Evolutionary conservation across 805 yeast genomes (phyloP).

Genomic region (Kuraishia capsulata): DNA sequence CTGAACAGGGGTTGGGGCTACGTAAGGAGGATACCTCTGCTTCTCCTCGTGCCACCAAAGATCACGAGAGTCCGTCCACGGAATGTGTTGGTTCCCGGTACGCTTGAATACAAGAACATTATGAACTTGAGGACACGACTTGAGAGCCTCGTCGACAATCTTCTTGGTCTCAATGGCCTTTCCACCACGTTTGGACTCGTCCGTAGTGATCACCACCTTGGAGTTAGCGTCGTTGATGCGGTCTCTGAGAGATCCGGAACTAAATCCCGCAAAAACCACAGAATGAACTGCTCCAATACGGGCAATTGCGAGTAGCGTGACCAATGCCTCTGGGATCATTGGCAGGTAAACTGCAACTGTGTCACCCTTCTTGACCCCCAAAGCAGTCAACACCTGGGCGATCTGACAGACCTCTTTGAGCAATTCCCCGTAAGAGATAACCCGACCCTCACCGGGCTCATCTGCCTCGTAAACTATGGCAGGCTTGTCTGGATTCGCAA

Average conservation of each 20-base stretch:
- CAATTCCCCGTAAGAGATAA: slow-evolving; percentile 62
- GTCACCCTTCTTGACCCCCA: slow-evolving; percentile 75
- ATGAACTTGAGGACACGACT: slow-evolving; percentile 53
- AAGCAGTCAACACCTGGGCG: slow-evolving; percentile 55
- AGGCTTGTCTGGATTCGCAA: slow-evolving; percentile 56
- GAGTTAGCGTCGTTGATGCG: slow-evolving; percentile 67
- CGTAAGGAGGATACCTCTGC: slow-evolving; percentile 55
- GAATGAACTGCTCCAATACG: slow-evolving; percentile 82
- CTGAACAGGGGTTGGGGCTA: slow-evolving; percentile 65
- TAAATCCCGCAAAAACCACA: slow-evolving; percentile 80
- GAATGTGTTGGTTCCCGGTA: slow-evolving; percentile 52
- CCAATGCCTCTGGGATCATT: slow-evolving; percentile 74
- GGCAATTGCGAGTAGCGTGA: slow-evolving; percentile 67
- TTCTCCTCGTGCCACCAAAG: slow-evolving; percentile 71
- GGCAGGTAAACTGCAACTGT: slow-evolving; percentile 83
- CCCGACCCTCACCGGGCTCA: slow-evolving; percentile 55
- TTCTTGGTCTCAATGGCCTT: slow-evolving; percentile 72
- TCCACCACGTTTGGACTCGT: slow-evolving; percentile 80
- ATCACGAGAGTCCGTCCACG: slow-evolving; percentile 50
- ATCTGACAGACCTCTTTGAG: slow-evolving; percentile 61
- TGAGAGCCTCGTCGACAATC: slow-evolving; percentile 74
- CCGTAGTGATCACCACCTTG: slow-evolving; percentile 67
- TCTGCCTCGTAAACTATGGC: slow-evolving; percentile 81
- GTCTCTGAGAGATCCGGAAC: slow-evolving; percentile 62
- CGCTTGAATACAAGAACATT: slow-evolving; percentile 68